Evolutionary conservation across 2,329 filamentous ascomycete species (phyloP), one percentile per base, ranked within the genome.

Genomic region (Aureobasidium sp.): DNA sequence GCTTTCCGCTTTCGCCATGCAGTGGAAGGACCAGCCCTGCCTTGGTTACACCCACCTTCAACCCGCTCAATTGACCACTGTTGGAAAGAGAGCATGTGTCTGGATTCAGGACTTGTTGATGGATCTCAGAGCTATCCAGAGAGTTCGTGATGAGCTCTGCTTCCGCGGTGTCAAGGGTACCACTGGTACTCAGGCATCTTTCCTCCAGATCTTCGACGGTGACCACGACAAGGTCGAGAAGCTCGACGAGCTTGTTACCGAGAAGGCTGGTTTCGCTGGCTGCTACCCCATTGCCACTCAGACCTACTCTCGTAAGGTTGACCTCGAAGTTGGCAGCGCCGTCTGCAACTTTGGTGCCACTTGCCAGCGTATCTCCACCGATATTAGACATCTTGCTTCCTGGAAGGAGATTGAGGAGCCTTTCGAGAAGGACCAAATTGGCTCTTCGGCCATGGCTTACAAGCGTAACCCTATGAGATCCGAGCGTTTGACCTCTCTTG

Each of bases 321-420:
- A 97, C 72, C 80, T 89, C 44, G 81, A 87, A 62, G 80, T 96
- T n/a, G 83, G 87, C 68, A 92, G 94, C 71, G 90, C 89, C n/a
- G 79, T 96, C 37, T 81, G 83, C 36, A 89, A 86, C 1, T 85
- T 96, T 57, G 91, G 89, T 27, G 82, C 90, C n/a, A 90, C 90
- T 0, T 89, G 85, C 55, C 83, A 90, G 71, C 84, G 87, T 64
- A 92, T 95, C 64, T 83, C 84, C 53, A 81, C 82, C 51, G 89
- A 93, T 69, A 88, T 94, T 67, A 82, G 89, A 53, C 87, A 90
- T 70, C 78, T 93, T 52, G 87, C 87, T 6, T 80, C 82, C 70
- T 82, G 86, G 76, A 95, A 96, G 80, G 90, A 95, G 74, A 79
- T 94, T 63, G 91, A 95, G 71, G 89, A 92, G 78, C 90, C 89